Conservation (phyloP, 805 yeast species). For the Yamadazyma olivae region DNA sequence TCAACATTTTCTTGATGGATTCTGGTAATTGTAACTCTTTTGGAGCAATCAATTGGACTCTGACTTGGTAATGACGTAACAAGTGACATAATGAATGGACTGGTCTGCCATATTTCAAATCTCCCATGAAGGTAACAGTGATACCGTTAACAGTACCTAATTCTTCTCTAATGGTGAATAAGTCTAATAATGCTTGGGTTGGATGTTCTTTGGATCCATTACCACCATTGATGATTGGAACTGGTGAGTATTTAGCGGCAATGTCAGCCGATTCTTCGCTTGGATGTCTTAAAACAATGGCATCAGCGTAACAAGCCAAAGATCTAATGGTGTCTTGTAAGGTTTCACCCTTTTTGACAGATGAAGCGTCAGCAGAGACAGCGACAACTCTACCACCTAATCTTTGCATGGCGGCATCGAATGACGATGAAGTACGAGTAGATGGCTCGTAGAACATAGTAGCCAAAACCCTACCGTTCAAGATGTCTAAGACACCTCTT, state of each 20-base stretch:
- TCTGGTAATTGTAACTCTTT: slow-evolving; percentile 82
- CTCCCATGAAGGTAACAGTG: slow-evolving; percentile 98
- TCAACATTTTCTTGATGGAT: slow-evolving; percentile 64
- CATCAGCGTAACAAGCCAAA: slow-evolving; percentile 93
- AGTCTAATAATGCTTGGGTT: slow-evolving; percentile 94
- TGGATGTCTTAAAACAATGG: slow-evolving; percentile 96
- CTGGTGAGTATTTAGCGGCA: slow-evolving; percentile 95
- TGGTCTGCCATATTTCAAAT: slow-evolving; percentile 96
- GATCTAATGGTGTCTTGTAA: slow-evolving; percentile 95
- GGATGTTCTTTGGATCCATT: slow-evolving; percentile 99
- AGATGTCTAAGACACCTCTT: slow-evolving; percentile 87
- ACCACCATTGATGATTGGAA: slow-evolving; percentile 97
- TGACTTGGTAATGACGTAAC: slow-evolving; percentile 88
- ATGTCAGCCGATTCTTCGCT: slow-evolving; percentile 85
- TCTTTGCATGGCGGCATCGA: slow-evolving; percentile 99
- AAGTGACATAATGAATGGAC: slow-evolving; percentile 93
- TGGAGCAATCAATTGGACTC: slow-evolving; percentile 90
- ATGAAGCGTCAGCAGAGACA: slow-evolving; percentile 81
- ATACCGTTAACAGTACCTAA: slow-evolving; percentile 97
- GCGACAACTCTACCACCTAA: slow-evolving; percentile 96
- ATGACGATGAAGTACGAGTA: slow-evolving; percentile 93
- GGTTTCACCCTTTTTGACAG: slow-evolving; percentile 97
- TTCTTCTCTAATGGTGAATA: slow-evolving; percentile 98
- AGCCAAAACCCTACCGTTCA: slow-evolving; percentile 86
- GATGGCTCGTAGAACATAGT: slow-evolving; percentile 98